Evolutionary conservation across 495 filamentous ascomycete species (phyloP).

Genomic region (Aspergillus affinis): DNA sequence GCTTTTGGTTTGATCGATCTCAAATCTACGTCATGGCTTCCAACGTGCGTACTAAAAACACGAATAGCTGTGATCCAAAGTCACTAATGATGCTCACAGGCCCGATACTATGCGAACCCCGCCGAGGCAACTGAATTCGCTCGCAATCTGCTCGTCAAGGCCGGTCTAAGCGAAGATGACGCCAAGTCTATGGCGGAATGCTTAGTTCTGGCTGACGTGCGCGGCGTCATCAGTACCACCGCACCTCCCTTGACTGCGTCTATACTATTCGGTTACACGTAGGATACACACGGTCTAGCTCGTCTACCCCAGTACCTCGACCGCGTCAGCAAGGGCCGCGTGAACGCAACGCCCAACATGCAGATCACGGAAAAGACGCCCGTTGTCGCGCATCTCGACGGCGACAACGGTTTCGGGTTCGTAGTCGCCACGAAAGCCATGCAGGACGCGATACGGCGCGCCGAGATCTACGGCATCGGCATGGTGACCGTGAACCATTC

Average conservation of each 20-base stretch:
- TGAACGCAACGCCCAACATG: constrained; percentile 20
- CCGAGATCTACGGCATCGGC: constrained; percentile 26
- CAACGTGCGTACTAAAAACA: too few species aligned
- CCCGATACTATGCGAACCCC: constrained; percentile 13
- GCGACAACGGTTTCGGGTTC: constrained; percentile 31
- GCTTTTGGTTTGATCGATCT: too few species aligned
- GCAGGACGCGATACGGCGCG: constrained; percentile 19
- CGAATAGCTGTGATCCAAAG: too few species aligned
- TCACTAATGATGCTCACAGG: background rate
- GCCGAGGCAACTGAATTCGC: constrained; percentile 8
- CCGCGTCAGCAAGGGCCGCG: constrained; percentile 20
- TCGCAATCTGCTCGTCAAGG: constrained; percentile 9
- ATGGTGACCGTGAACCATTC: constrained; percentile 26
- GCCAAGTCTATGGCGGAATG: constrained; percentile 20
- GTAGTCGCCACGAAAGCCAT: constrained; percentile 25
- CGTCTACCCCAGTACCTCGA: constrained; percentile 26
- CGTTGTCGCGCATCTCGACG: constrained; percentile 30
- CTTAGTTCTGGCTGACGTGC: constrained; percentile 25
- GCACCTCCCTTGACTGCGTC: background rate
- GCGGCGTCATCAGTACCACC: constrained; percentile 13
- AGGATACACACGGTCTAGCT: constrained; percentile 30
- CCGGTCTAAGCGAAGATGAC: constrained; percentile 12
- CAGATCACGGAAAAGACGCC: constrained; percentile 24
- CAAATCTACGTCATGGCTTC: too few species aligned
- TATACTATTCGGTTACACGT: background rate